Base-by-base conservation (phyloP, 2,329 filamentous ascomycete species). In the Neofusicoccum kwambonambiense region DNA sequence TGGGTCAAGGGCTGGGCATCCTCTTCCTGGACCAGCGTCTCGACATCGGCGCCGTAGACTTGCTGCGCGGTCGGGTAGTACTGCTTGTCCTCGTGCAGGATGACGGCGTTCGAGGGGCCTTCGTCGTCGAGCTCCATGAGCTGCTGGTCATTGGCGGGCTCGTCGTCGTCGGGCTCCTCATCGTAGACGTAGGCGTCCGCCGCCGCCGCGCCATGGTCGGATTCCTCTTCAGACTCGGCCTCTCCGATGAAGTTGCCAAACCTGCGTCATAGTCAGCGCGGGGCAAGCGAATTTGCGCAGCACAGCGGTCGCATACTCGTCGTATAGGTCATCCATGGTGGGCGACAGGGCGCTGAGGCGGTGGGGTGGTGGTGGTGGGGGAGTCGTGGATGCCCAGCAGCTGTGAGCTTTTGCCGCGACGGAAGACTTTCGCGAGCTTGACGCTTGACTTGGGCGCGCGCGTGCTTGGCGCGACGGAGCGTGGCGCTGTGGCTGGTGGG, bases 221-320 rank as follows among this genome's bases (percentile, higher is more conserved):
- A 94, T 74, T 93, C 94, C 74, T 91, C 90, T 75, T 97, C 93
- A 65, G 92, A 95, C 77, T 90, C 90, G 77, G 92, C 92, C 79
- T 97, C 95, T 75, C 95, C 95, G 76, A 98, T 97, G 80, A 95
- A 98, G 82, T 98, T 98, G 75, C 94, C 94, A 81, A 98, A 98
- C 84, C 92, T 96, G 70, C 31, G 41, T 37, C 39, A 50, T 70
- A 61, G 49, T 34, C 35, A 60, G 12, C 35, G 47, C 52, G 68
- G 67, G 73, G 9, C 6, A 9, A 67, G 5, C 2, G 2, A 8
- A 11, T 3, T 5, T 22, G 41, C 31, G 9, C 8, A 41, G 22
- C 34, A 27, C 61, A 67, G 70, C 31, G 17, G 22, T 27, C 8
- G 65, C 67, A 69, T 82, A 96, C 92, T 98, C 94, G 82, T 98